Percentiles rank a stretch among this genome's conserved stretches.
These are phyloP conservation scores for Tetraselmis chui DNA, from an alignment of 139 green algal genomes.

Conservation along the genomic window DNA sequence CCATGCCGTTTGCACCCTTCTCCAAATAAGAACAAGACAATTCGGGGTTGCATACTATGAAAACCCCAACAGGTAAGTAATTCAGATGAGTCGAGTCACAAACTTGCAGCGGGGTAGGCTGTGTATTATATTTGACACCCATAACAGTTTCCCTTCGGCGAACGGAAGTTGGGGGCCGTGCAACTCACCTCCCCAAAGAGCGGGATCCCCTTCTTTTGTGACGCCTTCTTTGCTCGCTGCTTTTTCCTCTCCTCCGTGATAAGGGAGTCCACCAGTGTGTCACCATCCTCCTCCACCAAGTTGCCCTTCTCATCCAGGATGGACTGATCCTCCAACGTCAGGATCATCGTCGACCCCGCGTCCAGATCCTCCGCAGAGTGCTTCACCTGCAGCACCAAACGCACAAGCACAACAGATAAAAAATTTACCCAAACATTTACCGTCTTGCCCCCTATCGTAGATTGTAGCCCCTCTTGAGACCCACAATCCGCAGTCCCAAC, in stretches of 20 bases:
- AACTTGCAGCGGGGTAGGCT: too few species aligned
- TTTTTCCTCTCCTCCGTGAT: slow-evolving; percentile 63
- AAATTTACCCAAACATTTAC: not conserved
- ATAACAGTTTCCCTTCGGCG: too few species aligned
- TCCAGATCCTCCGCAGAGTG: slow-evolving; percentile 50
- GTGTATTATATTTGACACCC: too few species aligned
- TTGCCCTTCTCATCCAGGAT: slow-evolving; percentile 69
- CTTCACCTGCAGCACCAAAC: slow-evolving; percentile 21
- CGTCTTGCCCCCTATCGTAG: not conserved
- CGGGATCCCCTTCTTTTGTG: slow-evolving; percentile 60
- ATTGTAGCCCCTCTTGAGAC: not conserved
- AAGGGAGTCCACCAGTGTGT: slow-evolving; percentile 76
- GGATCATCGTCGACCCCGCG: slow-evolving; percentile 68
- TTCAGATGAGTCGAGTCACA: too few species aligned
- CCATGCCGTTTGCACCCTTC: too few species aligned
- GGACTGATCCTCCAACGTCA: slow-evolving; percentile 74
- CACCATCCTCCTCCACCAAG: slow-evolving; percentile 57
- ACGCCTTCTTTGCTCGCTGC: slow-evolving; percentile 50
- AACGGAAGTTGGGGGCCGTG: not conserved
- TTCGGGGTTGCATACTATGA: too few species aligned
- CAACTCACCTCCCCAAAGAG: slow-evolving; percentile 57
- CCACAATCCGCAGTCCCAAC: too few species aligned
- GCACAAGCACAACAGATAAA: not conserved
- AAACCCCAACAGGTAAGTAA: too few species aligned
- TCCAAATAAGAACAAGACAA: too few species aligned